Percentiles rank a stretch among this genome's conserved stretches.
These are phyloP conservation scores for Kwoniella newhampshirensis DNA, from an alignment of 768 basidiomycete genomes.

Conservation along the genomic window DNA sequence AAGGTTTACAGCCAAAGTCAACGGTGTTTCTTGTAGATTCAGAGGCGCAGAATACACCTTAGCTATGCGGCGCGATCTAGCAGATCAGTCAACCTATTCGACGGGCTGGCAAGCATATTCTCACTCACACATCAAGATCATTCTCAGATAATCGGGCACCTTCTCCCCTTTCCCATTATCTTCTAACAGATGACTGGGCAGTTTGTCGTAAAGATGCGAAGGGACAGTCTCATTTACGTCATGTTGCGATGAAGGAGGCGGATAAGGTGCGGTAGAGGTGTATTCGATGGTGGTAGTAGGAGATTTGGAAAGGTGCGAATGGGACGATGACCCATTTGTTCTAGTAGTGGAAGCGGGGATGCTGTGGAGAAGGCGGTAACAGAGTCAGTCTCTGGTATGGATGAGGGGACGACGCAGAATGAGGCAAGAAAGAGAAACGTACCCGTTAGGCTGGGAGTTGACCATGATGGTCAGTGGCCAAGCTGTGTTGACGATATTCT, in stretches of 20 bases:
- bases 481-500: no score
- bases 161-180: constrained; percentile 24
- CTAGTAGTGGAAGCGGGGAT: constrained; percentile 8
- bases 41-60: constrained; percentile 53
- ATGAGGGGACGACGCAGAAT: neutral
- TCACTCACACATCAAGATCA: constrained; percentile 52
- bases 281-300: constrained; percentile 46
- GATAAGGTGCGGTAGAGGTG: constrained; percentile 50
- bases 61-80: constrained; percentile 32
- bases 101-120: neutral
- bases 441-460: constrained; percentile 2
- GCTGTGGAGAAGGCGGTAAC: neutral
- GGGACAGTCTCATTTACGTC: constrained; percentile 47
- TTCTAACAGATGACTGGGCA: constrained; percentile 46
- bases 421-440: neutral
- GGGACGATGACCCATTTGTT: constrained; percentile 17
- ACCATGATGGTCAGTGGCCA: no score
- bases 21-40: constrained; percentile 64
- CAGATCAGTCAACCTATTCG: neutral
- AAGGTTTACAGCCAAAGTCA: constrained; percentile 80
- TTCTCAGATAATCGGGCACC: constrained; percentile 50
- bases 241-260: constrained; percentile 39
- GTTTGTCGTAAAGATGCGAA: constrained; percentile 50
- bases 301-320: constrained; percentile 13
- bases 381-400: neutral